Base-by-base conservation (phyloP, 352 stramenopile species). In the Phytophthora pisi region DNA sequence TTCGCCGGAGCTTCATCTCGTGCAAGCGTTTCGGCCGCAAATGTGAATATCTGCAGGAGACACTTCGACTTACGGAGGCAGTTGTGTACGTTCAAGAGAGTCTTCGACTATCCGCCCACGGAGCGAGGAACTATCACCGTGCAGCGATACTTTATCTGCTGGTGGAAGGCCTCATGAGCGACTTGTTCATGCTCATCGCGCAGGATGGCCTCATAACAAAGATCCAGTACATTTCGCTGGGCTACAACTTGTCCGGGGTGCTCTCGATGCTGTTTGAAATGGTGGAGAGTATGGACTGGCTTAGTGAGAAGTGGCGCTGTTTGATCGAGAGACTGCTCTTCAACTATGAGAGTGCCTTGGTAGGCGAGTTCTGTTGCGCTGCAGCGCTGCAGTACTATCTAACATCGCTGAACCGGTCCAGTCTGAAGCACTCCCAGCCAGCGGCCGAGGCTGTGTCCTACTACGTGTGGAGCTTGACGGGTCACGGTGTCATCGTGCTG, bases 101-200 rank as follows among this genome's bases (percentile, higher is more conserved):
- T 16, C 15, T 69, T 18, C 45, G 53, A 4, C n/a, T 66, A 9
- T 54, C 60, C 3, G 51, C 59, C 1, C 59, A 66, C 15, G 49
- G 61, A 2, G 61, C 61, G n/a, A 53, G 45, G 23, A 74, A 74
- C 15, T 63, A 62, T 7, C 66, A 74, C 18, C 66, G 66, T 64
- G 16, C 45, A 2, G 38, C 10, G 13, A 18, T 73, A 5, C 18
- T 73, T 11, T 73, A 69, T 34, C 10, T 73, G 13, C 47, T 73
- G 5, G 23, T 69, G 1, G 66, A 73, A 45, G 60, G 66, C 1
- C 26, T 68, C 1, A 73, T 73, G 66, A 57, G 53, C 16, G 60
- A 69, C 28, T 23, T 73, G 18, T 73, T 73, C 36, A 28, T 73
- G 38, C 30, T 69, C 1, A 64, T 68, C 28, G 59, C 66, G 5